Percentiles rank a stretch among this genome's conserved stretches.
Evolutionary conservation across 163 green algal species (phyloP).

Genomic region (Chlamydomonas reinhardtii): DNA sequence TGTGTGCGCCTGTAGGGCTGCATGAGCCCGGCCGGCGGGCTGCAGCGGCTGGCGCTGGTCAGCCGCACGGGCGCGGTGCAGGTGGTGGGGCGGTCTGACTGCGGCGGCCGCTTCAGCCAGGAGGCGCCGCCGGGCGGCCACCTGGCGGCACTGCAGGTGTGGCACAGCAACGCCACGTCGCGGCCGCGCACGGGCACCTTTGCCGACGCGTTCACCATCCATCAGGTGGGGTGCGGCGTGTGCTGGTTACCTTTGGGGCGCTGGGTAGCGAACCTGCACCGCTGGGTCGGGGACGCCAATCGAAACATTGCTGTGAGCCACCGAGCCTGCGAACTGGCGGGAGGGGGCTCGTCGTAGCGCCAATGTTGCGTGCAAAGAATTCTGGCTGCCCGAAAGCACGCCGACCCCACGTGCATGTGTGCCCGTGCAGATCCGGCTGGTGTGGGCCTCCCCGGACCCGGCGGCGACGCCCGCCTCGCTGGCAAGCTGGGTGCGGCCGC

Average conservation of each 20-base stretch:
- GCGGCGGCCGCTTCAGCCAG: neutral
- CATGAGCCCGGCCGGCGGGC: too few species aligned
- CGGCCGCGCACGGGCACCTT: too few species aligned
- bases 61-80: neutral
- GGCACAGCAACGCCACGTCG: neutral
- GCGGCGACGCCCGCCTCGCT: neutral
- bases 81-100: neutral
- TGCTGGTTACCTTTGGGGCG: neutral
- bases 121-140: neutral
- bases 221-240: too few species aligned
- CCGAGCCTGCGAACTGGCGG: too few species aligned
- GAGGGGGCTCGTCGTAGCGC: too few species aligned
- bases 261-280: too few species aligned
- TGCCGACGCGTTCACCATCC: too few species aligned
- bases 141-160: neutral
- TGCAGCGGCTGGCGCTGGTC: neutral
- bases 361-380: neutral
- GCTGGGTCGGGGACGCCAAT: too few species aligned
- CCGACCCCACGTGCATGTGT: too few species aligned
- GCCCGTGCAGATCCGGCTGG: neutral
- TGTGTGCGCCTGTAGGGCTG: neutral
- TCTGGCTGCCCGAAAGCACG: neutral
- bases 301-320: too few species aligned
- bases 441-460: neutral
- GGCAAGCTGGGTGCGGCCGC: too few species aligned